Conservation (phyloP, 108 stramenopile species). For the Nitzschia putrida region DNA sequence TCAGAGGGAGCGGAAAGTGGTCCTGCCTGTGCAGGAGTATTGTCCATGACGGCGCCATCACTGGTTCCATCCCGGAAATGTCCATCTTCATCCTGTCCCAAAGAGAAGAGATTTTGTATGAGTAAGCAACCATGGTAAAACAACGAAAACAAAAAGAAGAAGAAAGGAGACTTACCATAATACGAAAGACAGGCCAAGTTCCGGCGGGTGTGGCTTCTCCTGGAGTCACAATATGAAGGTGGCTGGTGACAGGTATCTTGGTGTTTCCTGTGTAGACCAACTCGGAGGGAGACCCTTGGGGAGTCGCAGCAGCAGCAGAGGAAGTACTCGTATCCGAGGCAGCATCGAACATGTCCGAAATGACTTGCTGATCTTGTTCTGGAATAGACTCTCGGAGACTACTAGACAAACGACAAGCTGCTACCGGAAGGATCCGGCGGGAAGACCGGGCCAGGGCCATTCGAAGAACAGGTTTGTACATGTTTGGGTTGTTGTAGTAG, state of each 20-base stretch:
- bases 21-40: neutral
- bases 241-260: constrained; percentile 68
- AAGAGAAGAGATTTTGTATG: too few relatives aligned
- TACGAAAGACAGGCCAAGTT: constrained; percentile 82
- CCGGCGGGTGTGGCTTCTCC: constrained; percentile 69
- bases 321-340: too few relatives aligned
- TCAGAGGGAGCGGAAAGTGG: neutral
- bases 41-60: constrained; percentile 12
- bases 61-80: constrained; percentile 48
- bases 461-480: too few relatives aligned
- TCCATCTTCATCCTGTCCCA: constrained; percentile 68
- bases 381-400: too few relatives aligned
- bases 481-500: too few relatives aligned
- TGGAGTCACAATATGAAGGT: constrained; percentile 66
- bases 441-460: too few relatives aligned
- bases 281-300: constrained; percentile 29
- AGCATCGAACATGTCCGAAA: too few relatives aligned
- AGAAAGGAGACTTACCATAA: constrained; percentile 67
- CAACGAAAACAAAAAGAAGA: constrained; percentile 2
- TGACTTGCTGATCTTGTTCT: too few relatives aligned
- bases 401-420: too few relatives aligned
- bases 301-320: too few relatives aligned
- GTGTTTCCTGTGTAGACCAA: constrained; percentile 58
- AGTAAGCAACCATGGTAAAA: too few relatives aligned
- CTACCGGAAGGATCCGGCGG: too few relatives aligned